Base-by-base conservation (phyloP, 2,329 filamentous ascomycete genomes). In the Hypoxylon sp. region DNA sequence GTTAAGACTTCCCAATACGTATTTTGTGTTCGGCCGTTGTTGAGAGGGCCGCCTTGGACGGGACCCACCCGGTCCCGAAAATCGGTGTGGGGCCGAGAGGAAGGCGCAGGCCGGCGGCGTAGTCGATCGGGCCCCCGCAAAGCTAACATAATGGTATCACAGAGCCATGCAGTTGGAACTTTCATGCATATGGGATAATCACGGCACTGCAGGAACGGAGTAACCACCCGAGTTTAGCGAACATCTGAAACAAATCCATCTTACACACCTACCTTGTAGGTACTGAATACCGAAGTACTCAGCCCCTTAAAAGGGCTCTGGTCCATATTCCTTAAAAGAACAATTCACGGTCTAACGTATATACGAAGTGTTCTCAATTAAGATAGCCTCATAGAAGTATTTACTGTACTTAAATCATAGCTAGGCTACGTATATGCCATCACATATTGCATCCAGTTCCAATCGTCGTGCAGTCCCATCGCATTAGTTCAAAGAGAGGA, bases 401-500 rank as follows among this genome's bases (percentile, higher is more conserved):
- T 51, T 61, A 25, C 27, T 40, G 25, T 61, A 64, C 20, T 51
- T 35, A 13, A 48, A 44, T 50, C 54, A 60, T 55, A 50, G 13
- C 30, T 30, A 50, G 17, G 58, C 61, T 57, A 46, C 61, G 13
- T 53, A 46, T 48, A 14, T 33, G 30, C 25, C 27, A 14, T 33
- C 8, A 59, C 37, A 58, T 61, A 40, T 30, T 33, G 27, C 54
- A 8, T 59, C 57, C 17, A 57, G 7, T 37, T 58, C 64, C 46
- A 27, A n/a, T 48, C 35, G 27, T 60, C 22, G 22, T 59, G 64
- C n/a, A 53, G 56, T 22, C 40, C 58, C 54, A 17, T 57, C 57
- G 22, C 50, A 63, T 65, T 62, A 63, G 25, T 54, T 46, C 44
- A 60, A 70, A 54, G 68, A 70, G 68, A 61, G 61, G 64, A 51